Conservation (phyloP, 2,329 filamentous ascomycete species). For the Dactylella cylindrospora region DNA sequence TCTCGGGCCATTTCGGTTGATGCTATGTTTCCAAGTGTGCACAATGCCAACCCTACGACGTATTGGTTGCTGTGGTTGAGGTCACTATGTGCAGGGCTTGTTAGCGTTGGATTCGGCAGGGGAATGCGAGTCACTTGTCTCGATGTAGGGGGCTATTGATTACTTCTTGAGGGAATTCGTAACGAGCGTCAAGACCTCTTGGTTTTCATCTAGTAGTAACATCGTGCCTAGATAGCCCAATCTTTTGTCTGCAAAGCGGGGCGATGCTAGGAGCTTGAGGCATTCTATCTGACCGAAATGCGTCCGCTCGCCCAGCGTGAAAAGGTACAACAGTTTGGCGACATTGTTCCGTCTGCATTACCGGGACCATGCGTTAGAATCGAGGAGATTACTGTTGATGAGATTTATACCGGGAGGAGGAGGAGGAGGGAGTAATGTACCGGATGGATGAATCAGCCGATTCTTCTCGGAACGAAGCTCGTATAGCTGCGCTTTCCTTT, state of each 20-base stretch:
- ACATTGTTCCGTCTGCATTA: conserved; percentile 87
- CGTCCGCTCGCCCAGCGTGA: conserved; percentile 93
- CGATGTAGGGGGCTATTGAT: conserved; percentile 46
- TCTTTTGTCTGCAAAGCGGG: conserved; percentile 95
- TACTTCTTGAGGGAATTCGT: conserved; percentile 98
- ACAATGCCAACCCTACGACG: conserved; percentile 92
- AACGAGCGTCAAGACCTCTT: conserved; percentile 93
- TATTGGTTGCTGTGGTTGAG: conserved; percentile 97
- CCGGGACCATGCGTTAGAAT: background rate
- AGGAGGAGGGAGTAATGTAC: conserved; percentile 58
- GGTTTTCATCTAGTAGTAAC: conserved; percentile 93
- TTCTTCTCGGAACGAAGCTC: conserved; percentile 96
- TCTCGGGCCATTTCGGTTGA: conserved; percentile 98
- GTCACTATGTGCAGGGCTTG: conserved; percentile 62
- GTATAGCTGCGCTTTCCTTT: conserved; percentile 96
- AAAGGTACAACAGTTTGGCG: conserved; percentile 95
- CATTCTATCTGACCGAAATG: conserved; percentile 99
- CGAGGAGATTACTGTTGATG: background rate
- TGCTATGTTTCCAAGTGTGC: conserved; percentile 95
- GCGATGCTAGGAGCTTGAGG: conserved; percentile 92
- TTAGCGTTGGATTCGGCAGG: background rate
- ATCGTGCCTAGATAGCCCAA: conserved; percentile 95
- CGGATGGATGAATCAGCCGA: conserved; percentile 86
- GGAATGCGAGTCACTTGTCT: conserved; percentile 8
- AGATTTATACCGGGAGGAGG: no score